Evolutionary conservation across 352 stramenopile species (phyloP), one percentile per base, ranked within the genome.

Genomic region (Phytophthora cryptogea): DNA sequence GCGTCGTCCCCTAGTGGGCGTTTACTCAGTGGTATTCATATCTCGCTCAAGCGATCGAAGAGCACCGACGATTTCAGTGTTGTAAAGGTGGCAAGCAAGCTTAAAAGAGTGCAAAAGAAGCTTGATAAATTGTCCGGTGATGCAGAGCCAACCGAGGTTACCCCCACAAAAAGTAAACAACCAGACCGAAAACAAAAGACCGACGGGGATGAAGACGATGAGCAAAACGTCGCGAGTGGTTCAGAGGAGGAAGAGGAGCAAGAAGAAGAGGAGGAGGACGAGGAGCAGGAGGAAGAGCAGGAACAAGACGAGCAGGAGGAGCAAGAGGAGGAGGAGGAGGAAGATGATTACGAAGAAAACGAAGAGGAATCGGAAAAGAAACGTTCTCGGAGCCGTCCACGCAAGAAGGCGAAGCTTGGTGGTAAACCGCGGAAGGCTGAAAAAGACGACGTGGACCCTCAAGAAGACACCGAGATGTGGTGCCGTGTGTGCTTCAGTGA

Each of bases 401-500:
- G 61, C 42, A 83, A 85, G 52, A 74, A 65, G 6, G 51, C 58
- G 23, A 80, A 73, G 54, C 48, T 43, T 14, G 54, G 55, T 11
- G 40, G 28, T 33, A 68, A 60, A 36, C 51, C 63, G 37, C 50
- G 46, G 16, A 70, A 73, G 46, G 23, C 37, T 33, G 33, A 26
- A 0, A 76, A 74, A 46, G 52, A 39, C 0, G 63, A 66, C 6
- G 44, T 89, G 54, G 78, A 89, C 40, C 79, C 83, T 0, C 76
- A 89, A 50, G 71, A 84, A 13, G 86, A 93, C 41, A 69, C 84
- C 59, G 87, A 96, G 54, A 94, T 96, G 82, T 94, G 87, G 82
- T 96, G 87, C 54, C 86, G 87, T 8, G 87, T 96, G 37, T 96
- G 87, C 66, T 94, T 92, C 51, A 92, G 86, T 40, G 87, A 95